A percentile compares a stretch with the other conserved stretches of the same genome.
Evolutionary conservation across 495 filamentous ascomycete genomes (phyloP).

Genomic region (Schizothecium vesticola): DNA sequence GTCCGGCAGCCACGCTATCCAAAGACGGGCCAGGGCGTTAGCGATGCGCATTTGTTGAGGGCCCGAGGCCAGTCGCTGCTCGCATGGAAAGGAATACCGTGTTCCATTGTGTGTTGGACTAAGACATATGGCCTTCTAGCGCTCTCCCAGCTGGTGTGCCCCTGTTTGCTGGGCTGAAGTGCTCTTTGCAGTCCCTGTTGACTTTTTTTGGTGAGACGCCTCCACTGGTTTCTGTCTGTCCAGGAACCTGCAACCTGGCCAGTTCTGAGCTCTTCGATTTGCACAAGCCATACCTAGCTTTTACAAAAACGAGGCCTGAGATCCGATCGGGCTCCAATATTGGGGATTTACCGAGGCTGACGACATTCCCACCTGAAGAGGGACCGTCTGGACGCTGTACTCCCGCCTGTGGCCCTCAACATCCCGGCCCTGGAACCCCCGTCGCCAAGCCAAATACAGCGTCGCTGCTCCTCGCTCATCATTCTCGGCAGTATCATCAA

Average conservation of each 20-base stretch:
- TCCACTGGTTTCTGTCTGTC: neutral
- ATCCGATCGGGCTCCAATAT: constrained; percentile 20
- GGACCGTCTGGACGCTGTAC: constrained; percentile 2
- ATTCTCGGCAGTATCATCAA: constrained; percentile 18
- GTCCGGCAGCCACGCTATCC: constrained; percentile 5
- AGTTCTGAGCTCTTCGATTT: constrained; percentile 7
- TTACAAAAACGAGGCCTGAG: neutral
- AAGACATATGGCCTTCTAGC: neutral
- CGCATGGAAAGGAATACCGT: neutral
- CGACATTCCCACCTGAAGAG: constrained; percentile 16
- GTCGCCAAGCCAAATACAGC: neutral
- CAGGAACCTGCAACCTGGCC: constrained; percentile 12
- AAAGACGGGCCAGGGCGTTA: neutral
- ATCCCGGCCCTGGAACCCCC: neutral
- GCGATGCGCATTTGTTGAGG: constrained; percentile 12
- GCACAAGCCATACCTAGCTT: neutral
- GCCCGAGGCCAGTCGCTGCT: neutral
- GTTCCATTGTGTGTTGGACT: neutral
- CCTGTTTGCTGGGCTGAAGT: neutral
- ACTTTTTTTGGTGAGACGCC: constrained; percentile 3
- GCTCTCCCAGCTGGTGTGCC: neutral
- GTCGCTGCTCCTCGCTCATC: neutral
- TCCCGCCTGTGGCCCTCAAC: constrained; percentile 6
- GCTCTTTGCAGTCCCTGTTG: neutral
- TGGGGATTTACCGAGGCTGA: constrained; percentile 18